Percentiles rank a stretch among this genome's conserved stretches.
phyloP scores from a whole-genome alignment of 768 basidiomycete species.

The Suillus weaverae region DNA sequence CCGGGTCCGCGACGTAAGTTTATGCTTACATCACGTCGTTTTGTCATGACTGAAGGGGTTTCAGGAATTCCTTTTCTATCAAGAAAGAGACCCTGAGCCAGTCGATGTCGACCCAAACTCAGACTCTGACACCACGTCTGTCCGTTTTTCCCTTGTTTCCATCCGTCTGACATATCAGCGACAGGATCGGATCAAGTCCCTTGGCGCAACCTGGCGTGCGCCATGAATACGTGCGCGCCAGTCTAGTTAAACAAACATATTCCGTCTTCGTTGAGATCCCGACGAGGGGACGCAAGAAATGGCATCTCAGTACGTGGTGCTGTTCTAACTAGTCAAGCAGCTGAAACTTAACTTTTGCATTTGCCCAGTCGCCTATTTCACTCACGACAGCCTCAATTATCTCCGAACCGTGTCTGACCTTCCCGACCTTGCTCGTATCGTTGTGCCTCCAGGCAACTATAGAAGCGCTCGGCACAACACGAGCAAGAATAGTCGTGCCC shows the following conservation, averaged over 20 bases:
- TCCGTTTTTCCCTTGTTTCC: constrained; percentile 8
- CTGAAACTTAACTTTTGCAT: constrained; percentile 9
- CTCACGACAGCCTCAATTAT: constrained; percentile 56
- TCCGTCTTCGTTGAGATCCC: constrained; percentile 72
- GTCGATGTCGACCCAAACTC: constrained; percentile 48
- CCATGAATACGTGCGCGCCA: constrained; percentile 38
- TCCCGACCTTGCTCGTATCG: constrained; percentile 50
- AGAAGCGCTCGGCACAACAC: constrained; percentile 61
- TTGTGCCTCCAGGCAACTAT: constrained; percentile 62
- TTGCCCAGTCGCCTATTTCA: constrained; percentile 72
- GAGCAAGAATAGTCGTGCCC: constrained; percentile 42
- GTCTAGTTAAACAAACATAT: constrained; percentile 79
- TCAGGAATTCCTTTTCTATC: constrained; percentile 78
- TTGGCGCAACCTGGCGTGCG: constrained; percentile 24
- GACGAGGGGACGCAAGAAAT: constrained; percentile 66
- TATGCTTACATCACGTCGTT: background rate
- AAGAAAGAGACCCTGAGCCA: constrained; percentile 60
- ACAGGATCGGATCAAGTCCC: constrained; percentile 32
- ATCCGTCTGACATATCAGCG: constrained; percentile 11
- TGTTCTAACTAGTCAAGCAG: constrained; percentile 3
- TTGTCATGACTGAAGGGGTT: constrained; percentile 3
- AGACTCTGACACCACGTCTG: constrained; percentile 53
- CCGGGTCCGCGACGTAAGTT: constrained; percentile 69
- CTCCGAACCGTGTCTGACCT: constrained; percentile 62
- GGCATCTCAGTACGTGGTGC: constrained; percentile 69